These are phyloP conservation scores for Scenedesmus sp. DNA, from an alignment of 163 green algal genomes.

Conservation along the genomic window DNA sequence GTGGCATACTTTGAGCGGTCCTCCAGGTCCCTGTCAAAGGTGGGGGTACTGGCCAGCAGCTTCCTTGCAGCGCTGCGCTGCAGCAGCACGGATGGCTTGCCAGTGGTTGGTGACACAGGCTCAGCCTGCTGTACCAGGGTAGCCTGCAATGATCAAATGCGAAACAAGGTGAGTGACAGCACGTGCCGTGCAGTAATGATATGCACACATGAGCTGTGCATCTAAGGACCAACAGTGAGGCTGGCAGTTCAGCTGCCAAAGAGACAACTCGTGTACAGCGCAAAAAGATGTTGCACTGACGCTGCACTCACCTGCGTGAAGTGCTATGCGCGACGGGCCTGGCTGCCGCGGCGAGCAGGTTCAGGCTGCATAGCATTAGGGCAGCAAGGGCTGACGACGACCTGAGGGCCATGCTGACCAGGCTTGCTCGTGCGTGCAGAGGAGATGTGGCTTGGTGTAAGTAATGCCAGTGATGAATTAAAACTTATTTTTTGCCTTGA, in stretches of 20 bases:
- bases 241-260: neutral
- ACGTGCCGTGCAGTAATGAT: neutral
- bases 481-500: neutral
- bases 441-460: neutral
- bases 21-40: constrained; percentile 11
- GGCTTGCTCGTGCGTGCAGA: neutral
- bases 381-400: neutral
- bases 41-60: neutral
- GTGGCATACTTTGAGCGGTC: neutral
- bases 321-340: neutral
- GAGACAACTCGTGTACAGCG: too few relatives aligned
- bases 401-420: neutral
- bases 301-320: neutral
- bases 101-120: too few relatives aligned
- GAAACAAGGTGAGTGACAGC: neutral
- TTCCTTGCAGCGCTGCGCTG: neutral
- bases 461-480: neutral
- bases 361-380: neutral
- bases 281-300: neutral
- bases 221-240: neutral
- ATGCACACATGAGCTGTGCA: neutral
- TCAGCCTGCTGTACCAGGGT: neutral
- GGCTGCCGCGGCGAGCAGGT: neutral
- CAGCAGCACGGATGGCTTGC: neutral
- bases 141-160: neutral